Conservation (phyloP, 2,329 filamentous ascomycete genomes). For the Biscogniauxia mediterranea region DNA sequence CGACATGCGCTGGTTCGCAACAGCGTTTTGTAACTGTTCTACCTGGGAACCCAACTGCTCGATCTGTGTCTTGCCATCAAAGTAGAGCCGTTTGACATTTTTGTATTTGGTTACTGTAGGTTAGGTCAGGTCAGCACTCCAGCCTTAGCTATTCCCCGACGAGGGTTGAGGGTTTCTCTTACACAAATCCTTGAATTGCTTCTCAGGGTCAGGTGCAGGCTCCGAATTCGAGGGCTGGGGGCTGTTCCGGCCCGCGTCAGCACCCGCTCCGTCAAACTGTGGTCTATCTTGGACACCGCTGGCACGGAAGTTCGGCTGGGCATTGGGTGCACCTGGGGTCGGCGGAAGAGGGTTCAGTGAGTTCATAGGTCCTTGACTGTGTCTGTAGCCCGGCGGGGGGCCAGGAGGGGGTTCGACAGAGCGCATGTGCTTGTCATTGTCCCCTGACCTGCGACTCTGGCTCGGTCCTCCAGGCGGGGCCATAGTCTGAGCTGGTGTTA, state of each 20-base stretch:
- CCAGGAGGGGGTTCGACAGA: constrained; percentile 44
- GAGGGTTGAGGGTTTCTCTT: constrained; percentile 29
- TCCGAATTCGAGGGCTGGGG: constrained; percentile 52
- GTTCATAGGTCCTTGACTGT: constrained; percentile 45
- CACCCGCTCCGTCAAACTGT: constrained; percentile 45
- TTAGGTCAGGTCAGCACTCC: constrained; percentile 38
- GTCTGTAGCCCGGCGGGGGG: constrained; percentile 51
- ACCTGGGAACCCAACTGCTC: constrained; percentile 85
- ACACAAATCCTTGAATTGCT: constrained; percentile 58
- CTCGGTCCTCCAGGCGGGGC: constrained; percentile 44
- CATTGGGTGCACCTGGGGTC: constrained; percentile 34
- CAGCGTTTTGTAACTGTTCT: constrained; percentile 93
- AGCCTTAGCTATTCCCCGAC: not conserved
- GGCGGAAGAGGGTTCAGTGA: constrained; percentile 45
- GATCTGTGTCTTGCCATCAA: constrained; percentile 90
- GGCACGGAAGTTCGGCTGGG: constrained; percentile 40
- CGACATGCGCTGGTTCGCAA: constrained; percentile 92
- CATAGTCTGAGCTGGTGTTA: constrained; percentile 43
- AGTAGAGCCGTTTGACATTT: constrained; percentile 96
- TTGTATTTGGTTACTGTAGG: constrained; percentile 85
- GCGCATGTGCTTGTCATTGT: constrained; percentile 47
- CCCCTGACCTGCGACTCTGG: constrained; percentile 47
- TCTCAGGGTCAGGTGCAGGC: constrained; percentile 47
- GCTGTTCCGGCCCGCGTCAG: constrained; percentile 53
- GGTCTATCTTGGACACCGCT: constrained; percentile 38